Conservation (phyloP, 352 stramenopile genomes). For the Phytophthora cactorum region DNA sequence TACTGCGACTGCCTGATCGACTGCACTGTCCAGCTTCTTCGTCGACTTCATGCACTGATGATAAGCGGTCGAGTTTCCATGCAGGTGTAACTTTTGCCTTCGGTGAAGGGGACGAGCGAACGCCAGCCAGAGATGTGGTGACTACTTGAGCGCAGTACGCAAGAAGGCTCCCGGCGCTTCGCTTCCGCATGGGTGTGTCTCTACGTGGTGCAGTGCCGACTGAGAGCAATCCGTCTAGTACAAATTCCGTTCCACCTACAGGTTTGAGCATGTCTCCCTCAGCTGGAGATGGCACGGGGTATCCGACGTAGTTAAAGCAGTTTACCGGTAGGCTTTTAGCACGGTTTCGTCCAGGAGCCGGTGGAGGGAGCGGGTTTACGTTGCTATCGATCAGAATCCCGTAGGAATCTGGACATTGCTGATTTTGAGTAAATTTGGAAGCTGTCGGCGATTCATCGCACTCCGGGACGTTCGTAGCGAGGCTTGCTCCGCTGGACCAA, state of each 20-base stretch:
- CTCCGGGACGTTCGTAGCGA: slow-evolving; percentile 16
- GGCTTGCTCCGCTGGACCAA: slow-evolving; percentile 12
- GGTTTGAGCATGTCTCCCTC: slow-evolving; percentile 8
- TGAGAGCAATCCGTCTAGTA: slow-evolving; percentile 18
- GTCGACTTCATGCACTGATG: slow-evolving; percentile 19
- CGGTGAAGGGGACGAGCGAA: slow-evolving; percentile 20
- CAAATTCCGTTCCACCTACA: slow-evolving; percentile 9
- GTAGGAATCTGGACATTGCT: slow-evolving; percentile 18
- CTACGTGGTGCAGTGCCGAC: slow-evolving; percentile 5
- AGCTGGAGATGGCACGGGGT: slow-evolving; percentile 5
- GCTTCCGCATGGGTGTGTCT: slow-evolving; percentile 28
- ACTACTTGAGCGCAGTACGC: slow-evolving; percentile 55
- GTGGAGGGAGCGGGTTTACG: slow-evolving; percentile 17
- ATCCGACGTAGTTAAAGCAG: slow-evolving; percentile 27
- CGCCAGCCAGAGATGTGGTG: slow-evolving; percentile 29
- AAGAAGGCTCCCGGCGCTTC: slow-evolving; percentile 35
- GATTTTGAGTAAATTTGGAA: slow-evolving; percentile 6
- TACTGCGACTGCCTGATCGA: background rate
- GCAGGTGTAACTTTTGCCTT: slow-evolving; percentile 42
- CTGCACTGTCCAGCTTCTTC: slow-evolving; percentile 30
- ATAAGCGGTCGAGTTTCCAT: slow-evolving; percentile 36
- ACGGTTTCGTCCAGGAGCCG: slow-evolving; percentile 23
- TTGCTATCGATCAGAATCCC: slow-evolving; percentile 4
- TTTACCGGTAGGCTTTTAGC: slow-evolving; percentile 18
- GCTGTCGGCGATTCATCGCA: slow-evolving; percentile 13